Base-by-base conservation (phyloP, 768 basidiomycete species). In the Fistulinella prunicolor region DNA sequence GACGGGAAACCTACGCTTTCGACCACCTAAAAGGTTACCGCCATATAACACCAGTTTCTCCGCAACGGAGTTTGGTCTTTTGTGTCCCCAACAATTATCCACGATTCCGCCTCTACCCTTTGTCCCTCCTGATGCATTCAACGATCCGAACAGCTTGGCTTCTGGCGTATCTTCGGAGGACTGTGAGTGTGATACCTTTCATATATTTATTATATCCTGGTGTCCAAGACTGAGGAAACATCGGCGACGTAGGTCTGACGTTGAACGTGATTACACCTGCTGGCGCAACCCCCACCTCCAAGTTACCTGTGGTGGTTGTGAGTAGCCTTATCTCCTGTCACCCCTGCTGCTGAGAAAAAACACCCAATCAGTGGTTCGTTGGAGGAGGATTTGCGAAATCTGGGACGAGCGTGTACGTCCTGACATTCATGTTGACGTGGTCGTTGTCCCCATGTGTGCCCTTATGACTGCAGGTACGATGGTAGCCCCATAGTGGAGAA, bases 281-380 rank as follows among this genome's bases (percentile, higher is more conserved):
- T 1, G 58, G 51, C 26, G 70, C 75, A 1, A 72, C 69, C 0
- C 45, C 73, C 2, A 56, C 56, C 0, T 73, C 73, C 10, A 76
- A 75, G 42, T 63, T 82, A 3, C 81, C 82, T 2, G 78, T 83
- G 8, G 65, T 79, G 17, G 77, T 74, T 26, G 80, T 81, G 60
- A 38, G 78, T 69, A 8, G 22, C 14, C 17, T 6, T 1, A 28
- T 38, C 17, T 2, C 4, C 0, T 34, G 16, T 35, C 24, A 4
- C 23, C 9, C 4, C 17, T 12, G 7, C 5, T 10, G 9, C 44
- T 36, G 2, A 32, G 7, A 6, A 3, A 8, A 2, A 3, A 36
- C 5, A 9, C 3, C 22, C 2, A 4, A 26, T 35, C 6, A 71
- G 69, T 73, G 64, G 60, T 57, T 71, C 32, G 63, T 54, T 40